A percentile compares a stretch with the other conserved stretches of the same genome.
Evolutionary conservation across 805 yeast genomes (phyloP).

Genomic region (Barnettozyma sp.): DNA sequence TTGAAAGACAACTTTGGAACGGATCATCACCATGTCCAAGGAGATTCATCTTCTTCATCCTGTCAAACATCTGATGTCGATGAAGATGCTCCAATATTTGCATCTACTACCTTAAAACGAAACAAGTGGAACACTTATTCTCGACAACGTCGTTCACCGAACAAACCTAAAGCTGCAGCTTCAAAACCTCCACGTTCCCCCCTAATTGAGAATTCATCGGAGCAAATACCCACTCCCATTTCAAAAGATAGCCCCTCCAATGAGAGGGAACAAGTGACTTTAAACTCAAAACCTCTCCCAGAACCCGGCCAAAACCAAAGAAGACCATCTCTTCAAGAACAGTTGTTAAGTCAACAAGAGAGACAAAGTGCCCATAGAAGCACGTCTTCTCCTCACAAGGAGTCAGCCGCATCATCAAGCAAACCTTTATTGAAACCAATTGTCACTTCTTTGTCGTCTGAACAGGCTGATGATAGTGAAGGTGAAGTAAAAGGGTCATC

Average conservation of each 20-base stretch:
- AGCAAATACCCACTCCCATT: conserved; percentile 1
- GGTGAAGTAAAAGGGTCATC: conserved; percentile 1
- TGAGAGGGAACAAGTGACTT: too few species aligned
- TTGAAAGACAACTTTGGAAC: conserved; percentile 3
- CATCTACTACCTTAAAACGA: conserved; percentile 31
- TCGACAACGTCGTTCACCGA: conserved; percentile 29
- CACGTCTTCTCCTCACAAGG: conserved; percentile 2
- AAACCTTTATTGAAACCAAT: neutral
- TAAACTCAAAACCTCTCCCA: conserved; percentile 13
- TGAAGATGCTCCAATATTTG: conserved; percentile 22
- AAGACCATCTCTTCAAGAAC: conserved; percentile 5
- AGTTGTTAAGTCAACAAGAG: conserved; percentile 2
- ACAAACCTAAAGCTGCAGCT: conserved; percentile 4
- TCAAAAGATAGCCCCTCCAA: too few species aligned
- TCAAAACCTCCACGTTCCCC: conserved; percentile 8
- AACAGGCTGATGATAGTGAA: neutral
- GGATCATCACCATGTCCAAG: neutral
- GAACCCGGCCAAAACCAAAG: conserved; percentile 16
- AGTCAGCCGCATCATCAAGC: neutral
- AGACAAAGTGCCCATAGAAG: conserved; percentile 5
- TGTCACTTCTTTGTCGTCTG: neutral
- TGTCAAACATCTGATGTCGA: conserved; percentile 13
- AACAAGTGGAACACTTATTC: conserved; percentile 47
- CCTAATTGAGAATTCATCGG: conserved; percentile 10
- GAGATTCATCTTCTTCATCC: neutral